Percentiles rank a stretch among this genome's conserved stretches.
Conservation (phyloP, 2,329 filamentous ascomycete species). For the Ceratocystis cubensis region DNA sequence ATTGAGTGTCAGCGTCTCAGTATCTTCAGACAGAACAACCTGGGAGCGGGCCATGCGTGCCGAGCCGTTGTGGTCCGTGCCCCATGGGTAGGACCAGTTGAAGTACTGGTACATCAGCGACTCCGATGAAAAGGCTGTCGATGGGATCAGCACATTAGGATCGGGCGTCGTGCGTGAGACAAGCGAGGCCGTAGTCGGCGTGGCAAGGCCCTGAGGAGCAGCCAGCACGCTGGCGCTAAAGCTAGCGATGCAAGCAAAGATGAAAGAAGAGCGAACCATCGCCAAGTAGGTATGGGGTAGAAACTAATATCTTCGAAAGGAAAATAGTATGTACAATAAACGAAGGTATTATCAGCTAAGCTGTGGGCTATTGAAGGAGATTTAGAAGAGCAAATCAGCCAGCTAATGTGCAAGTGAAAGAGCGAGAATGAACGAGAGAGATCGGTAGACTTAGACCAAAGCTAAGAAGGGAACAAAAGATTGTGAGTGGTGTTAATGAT, state of each 20-base stretch:
- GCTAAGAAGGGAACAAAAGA: neutral
- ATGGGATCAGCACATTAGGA: slow-evolving; percentile 29
- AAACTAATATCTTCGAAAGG: neutral
- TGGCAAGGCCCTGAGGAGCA: neutral
- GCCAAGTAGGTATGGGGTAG: neutral
- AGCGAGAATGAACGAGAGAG: neutral
- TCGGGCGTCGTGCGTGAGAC: slow-evolving; percentile 12
- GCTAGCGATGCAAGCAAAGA: neutral
- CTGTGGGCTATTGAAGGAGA: neutral
- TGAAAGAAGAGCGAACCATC: neutral
- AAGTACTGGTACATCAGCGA: slow-evolving; percentile 34
- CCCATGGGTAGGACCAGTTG: slow-evolving; percentile 42
- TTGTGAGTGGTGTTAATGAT: neutral
- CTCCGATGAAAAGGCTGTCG: slow-evolving; percentile 18
- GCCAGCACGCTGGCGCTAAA: neutral
- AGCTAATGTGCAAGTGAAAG: neutral
- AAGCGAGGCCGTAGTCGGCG: slow-evolving; percentile 21
- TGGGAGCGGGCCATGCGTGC: slow-evolving; percentile 41
- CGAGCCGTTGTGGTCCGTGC: slow-evolving; percentile 44
- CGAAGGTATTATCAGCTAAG: neutral
- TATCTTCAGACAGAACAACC: slow-evolving; percentile 32
- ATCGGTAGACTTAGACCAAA: neutral
- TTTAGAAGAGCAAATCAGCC: slow-evolving; percentile 1
- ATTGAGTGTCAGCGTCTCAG: slow-evolving; percentile 32
- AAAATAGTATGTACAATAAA: neutral